Base-by-base conservation (phyloP, 305 asterid species). In the Plantago rigida region DNA sequence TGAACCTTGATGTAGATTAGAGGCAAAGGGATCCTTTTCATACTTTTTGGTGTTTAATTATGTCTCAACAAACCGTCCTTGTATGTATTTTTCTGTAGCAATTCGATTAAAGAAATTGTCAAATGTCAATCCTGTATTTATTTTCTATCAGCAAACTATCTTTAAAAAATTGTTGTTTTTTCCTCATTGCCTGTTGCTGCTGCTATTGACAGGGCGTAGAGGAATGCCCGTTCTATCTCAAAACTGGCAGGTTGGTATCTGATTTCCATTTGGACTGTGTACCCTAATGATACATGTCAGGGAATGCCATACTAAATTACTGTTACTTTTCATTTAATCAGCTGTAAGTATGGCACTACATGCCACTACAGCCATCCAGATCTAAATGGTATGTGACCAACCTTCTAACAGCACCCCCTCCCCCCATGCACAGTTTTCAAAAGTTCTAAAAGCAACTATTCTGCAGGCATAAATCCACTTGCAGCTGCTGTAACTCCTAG, bases 301-400 rank as follows among this genome's bases (percentile, higher is more conserved):
- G 65, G 17, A 28, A 57, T 52, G 67, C 65, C 26, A 22, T 22
- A 22, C 26, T 22, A 22, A 22, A 22, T 22, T 76, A 42, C 60
- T 62, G 52, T 66, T 69, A 26, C 65, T 46, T 64, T 31, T 63
- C 64, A 62, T 52, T 67, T 62, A 48, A 75, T 70, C 89, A 92
- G 98, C 80, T 88, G 98, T 55, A 92, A 92, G 83, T 92, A 81
- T 78, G 96, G 98, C 61, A 75, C 82, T 68, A 79, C 85, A 53
- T 92, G 98, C 75, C 95, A 91, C 71, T 92, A 86, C 79, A 88
- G 76, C 70, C 98, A 92, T 77, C 96, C 98, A 17, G 98, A 88
- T 49, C 78, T 88, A 86, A 77, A 79, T 53, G 80, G 98, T 86
- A 70, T 68, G 80, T 58, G 24, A 50, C 39, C 60, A 58, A 36